Evolutionary conservation across 371 early-diverging fungal genomes (phyloP).

Genomic region (Mortierella sp.): DNA sequence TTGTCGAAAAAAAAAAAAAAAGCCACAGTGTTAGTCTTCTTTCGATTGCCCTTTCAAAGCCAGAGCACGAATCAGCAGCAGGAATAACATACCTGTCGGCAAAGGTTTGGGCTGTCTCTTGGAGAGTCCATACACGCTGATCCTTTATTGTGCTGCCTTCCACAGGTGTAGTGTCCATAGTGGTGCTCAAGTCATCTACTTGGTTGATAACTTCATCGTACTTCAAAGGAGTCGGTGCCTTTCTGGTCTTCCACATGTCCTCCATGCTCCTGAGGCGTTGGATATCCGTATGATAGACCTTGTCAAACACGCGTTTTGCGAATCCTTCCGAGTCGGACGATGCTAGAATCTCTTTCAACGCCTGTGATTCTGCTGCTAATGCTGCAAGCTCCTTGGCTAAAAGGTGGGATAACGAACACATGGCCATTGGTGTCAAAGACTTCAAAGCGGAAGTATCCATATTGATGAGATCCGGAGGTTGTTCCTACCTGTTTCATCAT

Average conservation of each 20-base stretch:
- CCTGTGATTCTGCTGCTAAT: constrained; percentile 76
- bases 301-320: constrained; percentile 80
- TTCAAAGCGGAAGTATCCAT: too few species aligned
- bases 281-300: constrained; percentile 80
- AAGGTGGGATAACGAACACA: not conserved
- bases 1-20: too few species aligned
- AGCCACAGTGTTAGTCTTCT: too few species aligned
- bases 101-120: constrained; percentile 65
- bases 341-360: constrained; percentile 71
- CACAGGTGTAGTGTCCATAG: constrained; percentile 12
- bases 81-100: constrained; percentile 60
- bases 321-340: constrained; percentile 72
- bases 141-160: constrained; percentile 59
- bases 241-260: constrained; percentile 91
- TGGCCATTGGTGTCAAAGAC: too few species aligned
- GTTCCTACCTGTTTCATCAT: constrained; percentile 65
- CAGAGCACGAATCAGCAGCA: too few species aligned
- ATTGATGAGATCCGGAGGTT: not conserved
- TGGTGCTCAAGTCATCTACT: constrained; percentile 4
- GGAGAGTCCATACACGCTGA: constrained; percentile 75
- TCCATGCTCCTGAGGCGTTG: constrained; percentile 79
- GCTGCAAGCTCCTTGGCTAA: constrained; percentile 79
- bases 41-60: too few species aligned
- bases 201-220: constrained; percentile 54
- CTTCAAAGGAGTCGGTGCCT: constrained; percentile 75